Percentiles rank a stretch among this genome's conserved stretches.
Evolutionary conservation across 805 yeast genomes (phyloP).

Genomic region (Candida endomychidarum): DNA sequence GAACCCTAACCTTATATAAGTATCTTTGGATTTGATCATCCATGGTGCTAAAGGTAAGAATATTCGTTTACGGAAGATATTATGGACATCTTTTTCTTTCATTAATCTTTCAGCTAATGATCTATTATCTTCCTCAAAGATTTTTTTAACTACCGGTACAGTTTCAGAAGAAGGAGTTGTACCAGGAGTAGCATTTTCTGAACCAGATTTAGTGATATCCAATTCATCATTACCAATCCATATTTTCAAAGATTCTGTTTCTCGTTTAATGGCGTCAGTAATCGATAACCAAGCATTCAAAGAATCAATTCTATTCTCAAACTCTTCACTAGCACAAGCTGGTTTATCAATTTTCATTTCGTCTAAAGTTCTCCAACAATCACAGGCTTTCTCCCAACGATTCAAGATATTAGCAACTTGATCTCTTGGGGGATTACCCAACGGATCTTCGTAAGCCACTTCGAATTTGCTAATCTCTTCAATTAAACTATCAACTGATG

Average conservation of each 20-base stretch:
- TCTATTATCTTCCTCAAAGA: conserved; percentile 58
- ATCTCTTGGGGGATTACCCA: conserved; percentile 28
- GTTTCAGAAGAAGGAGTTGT: conserved; percentile 17
- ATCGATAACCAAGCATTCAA: conserved; percentile 82
- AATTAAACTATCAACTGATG: conserved; percentile 69
- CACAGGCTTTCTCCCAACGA: conserved; percentile 64
- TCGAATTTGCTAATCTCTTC: conserved; percentile 68
- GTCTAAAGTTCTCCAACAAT: conserved; percentile 73
- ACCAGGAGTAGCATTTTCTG: conserved; percentile 18
- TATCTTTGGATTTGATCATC: conserved; percentile 75
- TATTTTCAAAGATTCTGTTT: conserved; percentile 55
- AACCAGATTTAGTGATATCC: conserved; percentile 52
- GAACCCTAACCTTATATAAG: conserved; percentile 60
- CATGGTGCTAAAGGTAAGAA: conserved; percentile 74
- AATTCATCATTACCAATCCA: conserved; percentile 88
- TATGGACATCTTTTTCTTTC: conserved; percentile 75
- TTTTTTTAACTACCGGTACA: conserved; percentile 20
- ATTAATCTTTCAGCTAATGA: conserved; percentile 80
- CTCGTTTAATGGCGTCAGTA: conserved; percentile 64
- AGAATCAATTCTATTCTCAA: conserved; percentile 68
- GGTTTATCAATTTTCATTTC: conserved; percentile 84
- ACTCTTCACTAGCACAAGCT: conserved; percentile 59
- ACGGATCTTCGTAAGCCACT: conserved; percentile 43
- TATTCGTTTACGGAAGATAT: conserved; percentile 67
- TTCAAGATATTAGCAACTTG: conserved; percentile 60